Evolutionary conservation across 352 stramenopile species (phyloP), one percentile per base, ranked within the genome.

Genomic region (Blastocystis sp.): DNA sequence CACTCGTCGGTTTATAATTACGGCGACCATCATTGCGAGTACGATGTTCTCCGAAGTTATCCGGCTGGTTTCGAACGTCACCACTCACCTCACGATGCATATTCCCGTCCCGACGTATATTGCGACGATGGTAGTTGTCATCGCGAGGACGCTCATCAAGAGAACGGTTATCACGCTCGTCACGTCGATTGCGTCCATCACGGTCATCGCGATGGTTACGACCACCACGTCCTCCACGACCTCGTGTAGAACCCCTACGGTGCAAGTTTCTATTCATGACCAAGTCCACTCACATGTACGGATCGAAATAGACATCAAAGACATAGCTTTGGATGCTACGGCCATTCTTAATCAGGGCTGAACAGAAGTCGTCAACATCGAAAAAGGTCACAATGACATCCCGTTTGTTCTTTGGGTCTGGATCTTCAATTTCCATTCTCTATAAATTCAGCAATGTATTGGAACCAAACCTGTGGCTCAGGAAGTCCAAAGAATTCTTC

Each of bases 371-470:
- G 35, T 83, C 71, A 29, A 42, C 51, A 27, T 83, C 42, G n/a
- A 65, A 83, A 32, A 83, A 83, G 16, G 57, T 42, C 43, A 83
- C 71, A 49, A 67, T 83, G 0, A 83, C 71, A 46, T 83, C 71
- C 4, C 71, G 12, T 37, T 83, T 83, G 71, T 63, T 83, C 16
- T 66, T 49, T 21, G 71, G 71, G 27, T 49, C 51, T 7, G 71
- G 71, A 83, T 83, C 71, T 42, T 51, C 43, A n/a, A 83, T 37
- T 29, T 83, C 71, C 19, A 46, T 46, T 24, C 39, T 61, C 71
- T 83, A 66, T n/a, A 42, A 5, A 66, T 43, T 16, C 63, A 0
- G 3, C 12, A 59, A 9, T 21, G 14, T 39, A 27, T 12, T 9
- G 16, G 43, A 63, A 29, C 0, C 39, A 19, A 35, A 83, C 42